A percentile compares a stretch with the other conserved stretches of the same genome.
phyloP scores from a whole-genome alignment of 768 basidiomycete genomes.

The Pisolithus albus region DNA sequence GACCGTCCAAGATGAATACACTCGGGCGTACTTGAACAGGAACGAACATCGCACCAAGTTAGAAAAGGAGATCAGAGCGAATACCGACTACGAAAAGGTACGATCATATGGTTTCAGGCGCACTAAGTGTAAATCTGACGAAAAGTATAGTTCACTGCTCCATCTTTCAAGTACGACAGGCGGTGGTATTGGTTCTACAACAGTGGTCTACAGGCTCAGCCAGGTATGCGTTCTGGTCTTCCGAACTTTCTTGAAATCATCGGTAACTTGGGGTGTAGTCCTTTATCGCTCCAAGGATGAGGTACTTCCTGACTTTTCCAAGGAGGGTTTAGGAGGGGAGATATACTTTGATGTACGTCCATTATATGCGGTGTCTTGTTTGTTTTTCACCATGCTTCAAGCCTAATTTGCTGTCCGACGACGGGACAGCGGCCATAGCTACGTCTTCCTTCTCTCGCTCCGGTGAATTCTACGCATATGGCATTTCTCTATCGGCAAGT shows the following conservation, averaged over 20 bases:
- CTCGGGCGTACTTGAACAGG: slow-evolving; percentile 54
- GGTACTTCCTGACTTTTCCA: slow-evolving; percentile 47
- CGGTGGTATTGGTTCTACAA: slow-evolving; percentile 82
- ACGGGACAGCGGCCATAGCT: slow-evolving; percentile 64
- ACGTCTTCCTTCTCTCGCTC: slow-evolving; percentile 53
- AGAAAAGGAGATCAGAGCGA: slow-evolving; percentile 50
- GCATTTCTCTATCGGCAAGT: slow-evolving; percentile 63
- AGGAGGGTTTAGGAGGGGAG: slow-evolving; percentile 46
- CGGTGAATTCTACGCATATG: slow-evolving; percentile 72
- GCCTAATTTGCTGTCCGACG: slow-evolving; percentile 65
- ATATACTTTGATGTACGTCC: slow-evolving; percentile 69
- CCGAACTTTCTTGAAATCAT: not conserved
- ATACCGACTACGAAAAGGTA: slow-evolving; percentile 47
- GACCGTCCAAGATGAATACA: slow-evolving; percentile 51
- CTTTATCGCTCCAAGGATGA: slow-evolving; percentile 53
- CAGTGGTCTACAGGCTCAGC: slow-evolving; percentile 67
- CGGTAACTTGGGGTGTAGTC: slow-evolving; percentile 30
- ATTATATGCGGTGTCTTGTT: not conserved
- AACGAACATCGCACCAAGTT: slow-evolving; percentile 53
- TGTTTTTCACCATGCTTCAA: slow-evolving; percentile 14
- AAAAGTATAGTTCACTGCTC: slow-evolving; percentile 51
- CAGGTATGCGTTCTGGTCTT: slow-evolving; percentile 22
- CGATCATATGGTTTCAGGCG: not conserved
- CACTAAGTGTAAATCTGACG: not conserved
- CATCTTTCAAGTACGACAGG: slow-evolving; percentile 53